phyloP scores from a whole-genome alignment of 768 basidiomycete genomes.

The Psilocybe tampanensis region DNA sequence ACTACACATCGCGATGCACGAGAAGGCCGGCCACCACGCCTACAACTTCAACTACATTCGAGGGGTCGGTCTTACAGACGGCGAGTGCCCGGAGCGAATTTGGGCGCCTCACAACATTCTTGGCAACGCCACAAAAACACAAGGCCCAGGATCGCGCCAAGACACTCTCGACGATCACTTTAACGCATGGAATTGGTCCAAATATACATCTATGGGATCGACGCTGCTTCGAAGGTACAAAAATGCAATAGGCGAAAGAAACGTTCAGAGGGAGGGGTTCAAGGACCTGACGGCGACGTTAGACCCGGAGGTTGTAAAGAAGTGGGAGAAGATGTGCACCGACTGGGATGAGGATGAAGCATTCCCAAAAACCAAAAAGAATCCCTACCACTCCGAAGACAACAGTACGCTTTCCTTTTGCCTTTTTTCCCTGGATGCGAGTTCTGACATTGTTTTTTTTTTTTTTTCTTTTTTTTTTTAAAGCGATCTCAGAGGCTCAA shows the following conservation, averaged over 20 bases:
- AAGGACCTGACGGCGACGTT: background rate
- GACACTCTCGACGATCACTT: conserved; percentile 8
- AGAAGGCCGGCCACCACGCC: background rate
- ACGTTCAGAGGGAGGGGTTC: background rate
- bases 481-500: conserved; percentile 3
- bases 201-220: background rate
- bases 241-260: background rate
- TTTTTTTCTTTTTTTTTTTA: no score
- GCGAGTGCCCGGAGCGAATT: conserved; percentile 6
- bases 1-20: conserved; percentile 1
- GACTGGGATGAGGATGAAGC: conserved; percentile 7
- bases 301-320: background rate
- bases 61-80: background rate
- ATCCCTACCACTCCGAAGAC: conserved; percentile 7
- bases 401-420: background rate
- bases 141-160: conserved; percentile 3
- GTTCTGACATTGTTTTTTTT: no score
- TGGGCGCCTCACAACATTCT: conserved; percentile 7
- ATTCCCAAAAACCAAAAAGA: conserved; percentile 9
- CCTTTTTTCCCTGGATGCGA: background rate
- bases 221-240: background rate
- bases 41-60: conserved; percentile 1
- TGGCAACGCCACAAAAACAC: conserved; percentile 6
- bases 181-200: conserved; percentile 6
- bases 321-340: conserved; percentile 13